Base-by-base conservation (phyloP, 805 yeast genomes). In the Debaryomyces maramus region DNA sequence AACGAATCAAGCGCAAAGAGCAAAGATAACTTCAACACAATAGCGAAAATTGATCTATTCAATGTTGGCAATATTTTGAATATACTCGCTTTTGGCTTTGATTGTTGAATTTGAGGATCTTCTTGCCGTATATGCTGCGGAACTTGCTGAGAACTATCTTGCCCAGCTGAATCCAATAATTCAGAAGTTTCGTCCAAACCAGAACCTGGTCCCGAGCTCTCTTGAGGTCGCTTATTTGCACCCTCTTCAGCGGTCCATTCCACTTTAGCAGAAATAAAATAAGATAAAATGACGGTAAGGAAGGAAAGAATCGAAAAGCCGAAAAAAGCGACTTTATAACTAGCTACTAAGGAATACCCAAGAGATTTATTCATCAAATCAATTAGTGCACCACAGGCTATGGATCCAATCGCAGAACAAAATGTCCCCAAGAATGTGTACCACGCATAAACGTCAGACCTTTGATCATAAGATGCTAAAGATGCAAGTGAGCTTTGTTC, bases 401-500 rank as follows among this genome's bases (percentile, higher is more conserved):
- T 52, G 3, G 73, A 63, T 0, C 81, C 83, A 7, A 71, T 11
- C 0, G 81, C 79, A 17, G 68, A 61, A 14, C 77, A 68, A 17
- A 74, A 49, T 2, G 68, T 63, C 0, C 81, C 83, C 26, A 73
- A 52, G 47, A 78, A 70, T 1, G 70, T 65, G 51, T 77, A 78
- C 82, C 83, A 78, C 6, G 81, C 76, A 48, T 72, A 78, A n/a
- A 75, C 61, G 48, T 78, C 83, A 0, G 81, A 66, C 38, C 81
- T 55, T 21, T 69, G 59, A 8, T 62, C 64, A 11, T 61, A 50
- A 5, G 65, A 55, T 4, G 68, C 63, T 41, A 78, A 52, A 13
- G 77, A 72, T 0, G 82, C 79, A 26, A 78, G 60, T 1, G 75
- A 55, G 21, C 77, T 63, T 45, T 77, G 81, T 48, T 78, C 84